Conservation (phyloP, 768 basidiomycete genomes). For the Lactarius akahatsu region DNA sequence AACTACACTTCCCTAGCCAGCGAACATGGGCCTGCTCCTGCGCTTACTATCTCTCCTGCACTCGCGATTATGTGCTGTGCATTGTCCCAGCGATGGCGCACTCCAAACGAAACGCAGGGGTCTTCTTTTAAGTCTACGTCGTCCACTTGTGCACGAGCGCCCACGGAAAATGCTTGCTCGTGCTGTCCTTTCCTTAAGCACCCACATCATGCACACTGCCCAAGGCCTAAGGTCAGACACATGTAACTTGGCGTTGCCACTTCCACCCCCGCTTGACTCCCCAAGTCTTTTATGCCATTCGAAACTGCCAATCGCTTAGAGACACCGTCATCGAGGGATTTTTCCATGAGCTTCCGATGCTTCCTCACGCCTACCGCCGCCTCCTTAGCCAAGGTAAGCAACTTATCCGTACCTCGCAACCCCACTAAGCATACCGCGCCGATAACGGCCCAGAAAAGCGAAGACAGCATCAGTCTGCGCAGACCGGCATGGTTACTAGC, state of each 20-base stretch:
- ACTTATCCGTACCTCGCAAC: neutral
- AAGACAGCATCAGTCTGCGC: neutral
- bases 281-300: neutral
- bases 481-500: neutral
- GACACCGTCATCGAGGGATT: too few relatives aligned
- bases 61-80: too few relatives aligned
- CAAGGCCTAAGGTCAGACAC: neutral
- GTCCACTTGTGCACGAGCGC: too few relatives aligned
- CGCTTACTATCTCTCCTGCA: too few relatives aligned
- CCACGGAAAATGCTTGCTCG: neutral
- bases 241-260: neutral
- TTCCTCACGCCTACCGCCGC: too few relatives aligned
- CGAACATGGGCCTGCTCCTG: too few relatives aligned
- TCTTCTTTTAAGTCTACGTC: too few relatives aligned
- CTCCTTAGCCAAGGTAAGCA: neutral
- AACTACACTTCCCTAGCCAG: too few relatives aligned
- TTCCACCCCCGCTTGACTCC: neutral
- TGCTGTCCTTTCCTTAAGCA: neutral
- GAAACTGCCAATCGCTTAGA: neutral
- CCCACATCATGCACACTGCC: neutral
- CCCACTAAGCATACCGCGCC: neutral
- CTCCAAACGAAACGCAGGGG: too few relatives aligned
- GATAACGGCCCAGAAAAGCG: neutral
- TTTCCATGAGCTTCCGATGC: too few relatives aligned
- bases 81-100: too few relatives aligned